phyloP scores from a whole-genome alignment of 345 rosid genomes.

The Gossypium herbaceum region DNA sequence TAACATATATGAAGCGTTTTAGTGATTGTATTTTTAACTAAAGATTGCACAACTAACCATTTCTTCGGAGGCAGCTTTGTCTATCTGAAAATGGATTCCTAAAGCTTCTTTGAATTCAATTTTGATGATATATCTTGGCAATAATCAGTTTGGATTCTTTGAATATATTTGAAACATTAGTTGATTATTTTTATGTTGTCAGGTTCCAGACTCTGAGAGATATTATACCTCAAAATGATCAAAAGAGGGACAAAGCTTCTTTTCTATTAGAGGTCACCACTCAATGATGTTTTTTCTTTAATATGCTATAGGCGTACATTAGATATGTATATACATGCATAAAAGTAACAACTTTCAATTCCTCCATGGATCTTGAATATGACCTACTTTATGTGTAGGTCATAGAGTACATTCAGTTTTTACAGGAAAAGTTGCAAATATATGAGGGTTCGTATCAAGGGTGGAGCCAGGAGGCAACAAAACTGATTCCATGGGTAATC shows the following conservation, averaged over 20 bases:
- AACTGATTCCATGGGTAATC: slow-evolving; percentile 68
- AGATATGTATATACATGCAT: background rate
- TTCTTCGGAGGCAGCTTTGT: background rate
- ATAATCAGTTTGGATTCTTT: background rate
- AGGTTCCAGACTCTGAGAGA: slow-evolving; percentile 83
- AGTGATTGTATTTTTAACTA: background rate
- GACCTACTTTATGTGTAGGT: slow-evolving; percentile 39
- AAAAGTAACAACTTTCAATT: background rate
- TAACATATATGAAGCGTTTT: background rate
- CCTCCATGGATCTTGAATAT: slow-evolving; percentile 10
- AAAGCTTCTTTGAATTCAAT: background rate
- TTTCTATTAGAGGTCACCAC: slow-evolving; percentile 63
- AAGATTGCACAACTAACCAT: background rate
- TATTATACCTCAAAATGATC: slow-evolving; percentile 77
- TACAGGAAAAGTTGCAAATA: slow-evolving; percentile 64
- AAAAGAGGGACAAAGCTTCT: slow-evolving; percentile 84
- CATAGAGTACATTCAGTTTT: slow-evolving; percentile 72
- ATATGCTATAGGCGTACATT: background rate
- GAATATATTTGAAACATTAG: background rate
- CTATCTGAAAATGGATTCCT: slow-evolving; percentile 1
- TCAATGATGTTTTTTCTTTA: background rate
- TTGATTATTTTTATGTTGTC: slow-evolving; percentile 23
- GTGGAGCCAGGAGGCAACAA: slow-evolving; percentile 56
- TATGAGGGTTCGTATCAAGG: slow-evolving; percentile 64
- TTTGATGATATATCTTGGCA: background rate